Evolutionary conservation across 805 yeast species (phyloP), one percentile per base, ranked within the genome.

Genomic region (Cyberlindnera meyerae): DNA sequence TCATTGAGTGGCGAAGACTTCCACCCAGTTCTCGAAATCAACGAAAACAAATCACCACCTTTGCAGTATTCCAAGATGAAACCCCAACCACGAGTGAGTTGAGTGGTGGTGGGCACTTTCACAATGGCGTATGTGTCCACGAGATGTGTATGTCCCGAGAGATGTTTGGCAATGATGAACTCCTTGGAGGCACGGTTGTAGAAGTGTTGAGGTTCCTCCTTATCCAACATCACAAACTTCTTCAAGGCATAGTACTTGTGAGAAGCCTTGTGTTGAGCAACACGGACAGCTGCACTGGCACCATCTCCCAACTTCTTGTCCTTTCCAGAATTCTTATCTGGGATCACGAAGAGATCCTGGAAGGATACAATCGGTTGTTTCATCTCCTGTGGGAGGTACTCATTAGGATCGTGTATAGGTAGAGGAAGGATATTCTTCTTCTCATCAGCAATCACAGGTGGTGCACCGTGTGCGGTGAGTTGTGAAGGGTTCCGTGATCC

Each of bases 11-110:
- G 65, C 1, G 70, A 51, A 27, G 70, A 49, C 49, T 71, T 75
- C 86, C 88, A 82, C 12, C 77, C 79, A 0, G 77, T 64, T 44
- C 70, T 69, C 24, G 68, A 60, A 34, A 81, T 72, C 32, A 75
- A 52, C 6, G 37, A 30, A 49, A 77, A 77, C 31, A 82, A 58
- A 56, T 82, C 93, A 33, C 80, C 80, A 16, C 73, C 75, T 15
- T 58, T 60, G 48, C 86, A 80, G 36, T 60, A 70, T 44, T 80
- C 85, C 69, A 82, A 62, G 4, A 79, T 69, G 55, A 82, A 73
- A 3, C 90, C 93, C 93, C 93, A 83, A 3, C 85, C 81, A 44
- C 88, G 63, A 2, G 73, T 67, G 42, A 79, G 57, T 29, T 58
- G 63, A 6, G 68, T 65, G 15, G 75, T 70, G 1, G 80, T 66